Evolutionary conservation across 2,329 filamentous ascomycete genomes (phyloP).

Genomic region (Paecilomyces fulvus): DNA sequence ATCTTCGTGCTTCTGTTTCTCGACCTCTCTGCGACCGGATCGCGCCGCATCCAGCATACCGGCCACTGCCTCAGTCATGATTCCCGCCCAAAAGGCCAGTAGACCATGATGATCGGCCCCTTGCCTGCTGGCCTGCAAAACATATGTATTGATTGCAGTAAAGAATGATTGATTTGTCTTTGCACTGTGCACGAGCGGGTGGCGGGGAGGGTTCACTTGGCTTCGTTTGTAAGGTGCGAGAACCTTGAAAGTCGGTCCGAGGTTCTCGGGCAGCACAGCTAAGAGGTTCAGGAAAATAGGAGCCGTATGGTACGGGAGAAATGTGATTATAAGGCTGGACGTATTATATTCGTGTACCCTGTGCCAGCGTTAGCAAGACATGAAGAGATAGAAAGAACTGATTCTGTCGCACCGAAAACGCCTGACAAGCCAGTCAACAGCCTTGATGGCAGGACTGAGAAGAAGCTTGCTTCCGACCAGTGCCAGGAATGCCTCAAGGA

Average conservation of each 20-base stretch:
- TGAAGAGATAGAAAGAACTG: constrained; percentile 1
- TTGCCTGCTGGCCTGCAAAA: constrained; percentile 62
- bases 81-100: constrained; percentile 82
- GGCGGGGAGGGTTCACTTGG: constrained; percentile 65
- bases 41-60: constrained; percentile 69
- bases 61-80: constrained; percentile 77
- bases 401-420: constrained; percentile 62
- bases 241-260: constrained; percentile 72
- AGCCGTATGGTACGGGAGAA: constrained; percentile 84
- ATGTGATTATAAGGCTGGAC: constrained; percentile 66
- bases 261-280: constrained; percentile 67
- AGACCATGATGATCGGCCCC: constrained; percentile 68
- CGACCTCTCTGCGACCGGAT: constrained; percentile 66
- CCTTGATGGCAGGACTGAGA: constrained; percentile 79
- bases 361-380: constrained; percentile 10
- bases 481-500: constrained; percentile 73
- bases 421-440: constrained; percentile 89
- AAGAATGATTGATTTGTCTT: constrained; percentile 71
- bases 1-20: constrained; percentile 73
- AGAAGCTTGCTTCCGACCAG: constrained; percentile 68
- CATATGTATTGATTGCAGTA: constrained; percentile 66
- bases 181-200: constrained; percentile 74
- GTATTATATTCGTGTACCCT: constrained; percentile 92
- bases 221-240: constrained; percentile 78
- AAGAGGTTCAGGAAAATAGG: constrained; percentile 78